Conservation (phyloP, 2,329 filamentous ascomycete genomes). For the Coniochaeta sp. region DNA sequence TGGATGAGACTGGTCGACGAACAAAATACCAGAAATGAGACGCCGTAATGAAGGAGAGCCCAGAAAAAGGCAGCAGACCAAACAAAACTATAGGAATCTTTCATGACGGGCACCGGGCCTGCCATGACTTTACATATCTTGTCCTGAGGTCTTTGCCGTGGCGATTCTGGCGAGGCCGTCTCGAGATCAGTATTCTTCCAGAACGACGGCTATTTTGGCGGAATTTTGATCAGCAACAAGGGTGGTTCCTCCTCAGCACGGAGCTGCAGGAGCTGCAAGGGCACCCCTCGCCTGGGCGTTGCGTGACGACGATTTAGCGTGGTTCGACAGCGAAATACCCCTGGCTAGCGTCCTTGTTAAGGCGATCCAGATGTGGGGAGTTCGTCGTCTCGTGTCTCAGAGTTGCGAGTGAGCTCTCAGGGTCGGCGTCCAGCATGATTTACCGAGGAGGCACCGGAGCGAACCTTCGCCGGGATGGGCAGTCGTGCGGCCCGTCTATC, state of each 20-base stretch:
- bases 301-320: not conserved
- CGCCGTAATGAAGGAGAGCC: constrained; percentile 4
- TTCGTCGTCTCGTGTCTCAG: constrained; percentile 5
- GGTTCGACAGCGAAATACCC: not conserved
- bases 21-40: constrained; percentile 1
- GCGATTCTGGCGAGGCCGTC: not conserved
- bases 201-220: constrained; percentile 1
- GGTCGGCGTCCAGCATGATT: constrained; percentile 2
- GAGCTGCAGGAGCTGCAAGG: not conserved
- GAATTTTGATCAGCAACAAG: constrained; percentile 31
- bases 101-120: not conserved
- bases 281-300: not conserved
- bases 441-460: not conserved
- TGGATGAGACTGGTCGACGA: constrained; percentile 2
- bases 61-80: constrained; percentile 9
- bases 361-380: constrained; percentile 4
- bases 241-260: constrained; percentile 8
- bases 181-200: constrained; percentile 10
- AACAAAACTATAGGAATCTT: constrained; percentile 7
- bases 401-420: not conserved
- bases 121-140: constrained; percentile 14
- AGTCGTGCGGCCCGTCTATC: not conserved
- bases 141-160: not conserved
- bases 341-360: not conserved
- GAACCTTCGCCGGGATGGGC: not conserved